Base-by-base conservation (phyloP, 331 rosid species). In the Malus hybrid region DNA sequence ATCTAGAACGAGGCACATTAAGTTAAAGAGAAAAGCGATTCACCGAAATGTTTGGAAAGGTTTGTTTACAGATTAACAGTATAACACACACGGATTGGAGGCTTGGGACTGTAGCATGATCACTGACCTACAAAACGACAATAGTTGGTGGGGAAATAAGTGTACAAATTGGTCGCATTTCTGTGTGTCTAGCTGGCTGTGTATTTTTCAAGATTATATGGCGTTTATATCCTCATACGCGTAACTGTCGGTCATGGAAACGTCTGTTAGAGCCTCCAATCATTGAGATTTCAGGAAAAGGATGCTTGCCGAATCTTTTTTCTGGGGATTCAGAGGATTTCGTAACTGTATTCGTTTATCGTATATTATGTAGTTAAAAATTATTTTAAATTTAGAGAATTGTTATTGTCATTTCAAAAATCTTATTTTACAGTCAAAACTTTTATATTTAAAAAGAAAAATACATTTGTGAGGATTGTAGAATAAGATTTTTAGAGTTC, bases 171-270 rank as follows among this genome's bases (percentile, higher is more conserved):
- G 75, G 72, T 70, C 75, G 78, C 59, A 66, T 72, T 66, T 71
- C 57, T 64, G 63, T 61, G 74, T 54, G 77, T 34, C 74, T 50
- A 59, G 88, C 86, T 87, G 89, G 88, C 87, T 76, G 77, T 76
- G 67, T 77, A 83, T 42, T 81, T 87, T 67, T 50, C 55, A 84
- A 75, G 68, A 75, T 74, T 27, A 13, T 62, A 44, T 60, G 34
- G 72, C 54, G 65, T 76, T 80, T 61, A 76, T 44, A 48, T 50
- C 57, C 29, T 78, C 87, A 66, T 71, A 80, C 85, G 83, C 79
- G 87, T 78, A 52, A 67, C 44, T 85, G 93, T 89, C 93, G 91
- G 93, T 89, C 83, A 31, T 72, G 80, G 79, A 59, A 67, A 42
- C 79, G 83, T 77, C 67, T 56, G 3, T 64, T n/a, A 54, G 54